A percentile compares a stretch with the other conserved stretches of the same genome.
These are phyloP conservation scores for Malassezia arunalokei DNA, from an alignment of 1,284 basidiomycete species.

Conservation along the genomic window DNA sequence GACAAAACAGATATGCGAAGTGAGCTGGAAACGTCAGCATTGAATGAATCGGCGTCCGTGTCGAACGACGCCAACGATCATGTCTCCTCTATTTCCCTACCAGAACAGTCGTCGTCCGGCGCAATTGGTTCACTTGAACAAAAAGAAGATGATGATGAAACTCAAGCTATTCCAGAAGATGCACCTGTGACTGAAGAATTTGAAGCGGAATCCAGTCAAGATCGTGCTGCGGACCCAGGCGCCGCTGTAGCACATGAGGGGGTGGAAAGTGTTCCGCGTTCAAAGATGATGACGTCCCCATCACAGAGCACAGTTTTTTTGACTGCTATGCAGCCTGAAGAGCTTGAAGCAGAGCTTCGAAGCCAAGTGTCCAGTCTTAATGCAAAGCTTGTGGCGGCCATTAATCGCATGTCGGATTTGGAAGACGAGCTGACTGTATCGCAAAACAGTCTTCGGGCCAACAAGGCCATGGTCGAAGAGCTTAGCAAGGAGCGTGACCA, in stretches of 20 bases:
- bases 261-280: no score
- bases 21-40: neutral
- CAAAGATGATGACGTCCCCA: no score
- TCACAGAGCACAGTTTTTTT: neutral
- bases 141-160: no score
- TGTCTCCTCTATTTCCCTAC: no score
- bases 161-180: no score
- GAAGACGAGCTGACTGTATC: slow-evolving; percentile 73
- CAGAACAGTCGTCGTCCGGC: no score
- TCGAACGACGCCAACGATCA: neutral
- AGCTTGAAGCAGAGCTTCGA: slow-evolving; percentile 71
- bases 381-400: slow-evolving; percentile 76
- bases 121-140: no score
- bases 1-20: neutral
- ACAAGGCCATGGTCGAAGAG: slow-evolving; percentile 48
- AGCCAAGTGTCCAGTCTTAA: slow-evolving; percentile 83
- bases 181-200: no score
- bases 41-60: neutral
- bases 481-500: slow-evolving; percentile 50
- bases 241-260: no score
- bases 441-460: slow-evolving; percentile 59
- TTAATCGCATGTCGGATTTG: slow-evolving; percentile 79
- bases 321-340: slow-evolving; percentile 50
- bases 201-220: no score
- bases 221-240: no score